These are phyloP conservation scores for Candida glucosophila DNA, from an alignment of 1,139 yeast species.

Conservation along the genomic window DNA sequence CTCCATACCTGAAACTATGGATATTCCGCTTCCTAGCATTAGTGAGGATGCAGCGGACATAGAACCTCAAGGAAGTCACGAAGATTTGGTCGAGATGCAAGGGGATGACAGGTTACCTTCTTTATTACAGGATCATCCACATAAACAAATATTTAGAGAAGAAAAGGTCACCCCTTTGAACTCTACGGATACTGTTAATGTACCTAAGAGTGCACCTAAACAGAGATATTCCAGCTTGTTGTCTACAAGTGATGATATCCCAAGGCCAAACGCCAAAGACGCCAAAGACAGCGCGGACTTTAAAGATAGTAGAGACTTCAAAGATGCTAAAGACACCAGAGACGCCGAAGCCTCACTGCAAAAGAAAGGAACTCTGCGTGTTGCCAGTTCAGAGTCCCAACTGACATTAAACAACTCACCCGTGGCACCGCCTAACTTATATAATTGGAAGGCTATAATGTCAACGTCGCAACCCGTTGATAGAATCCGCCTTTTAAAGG, in stretches of 20 bases:
- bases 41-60: slow-evolving; percentile 30
- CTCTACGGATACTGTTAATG: slow-evolving; percentile 11
- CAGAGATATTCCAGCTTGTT: slow-evolving; percentile 9
- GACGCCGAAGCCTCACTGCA: slow-evolving; percentile 3
- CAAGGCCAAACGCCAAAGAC: not conserved
- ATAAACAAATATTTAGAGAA: slow-evolving; percentile 19
- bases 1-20: slow-evolving; percentile 38
- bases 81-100: too few relatives aligned
- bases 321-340: slow-evolving; percentile 2
- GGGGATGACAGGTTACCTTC: too few relatives aligned
- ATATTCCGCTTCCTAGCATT: slow-evolving; percentile 30
- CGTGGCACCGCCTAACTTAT: slow-evolving; percentile 22
- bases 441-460: slow-evolving; percentile 38
- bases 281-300: not conserved
- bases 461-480: slow-evolving; percentile 34
- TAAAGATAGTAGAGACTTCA: not conserved
- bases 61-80: too few relatives aligned
- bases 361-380: not conserved
- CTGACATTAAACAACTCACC: slow-evolving; percentile 6
- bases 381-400: not conserved
- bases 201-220: not conserved
- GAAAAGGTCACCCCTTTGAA: slow-evolving; percentile 21
- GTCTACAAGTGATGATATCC: slow-evolving; percentile 1
- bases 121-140: slow-evolving; percentile 19
- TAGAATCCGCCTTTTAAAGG: slow-evolving; percentile 31